A percentile compares a stretch with the other conserved stretches of the same genome.
Conservation (phyloP, 768 basidiomycete genomes). For the Lactifluus echinatus region DNA sequence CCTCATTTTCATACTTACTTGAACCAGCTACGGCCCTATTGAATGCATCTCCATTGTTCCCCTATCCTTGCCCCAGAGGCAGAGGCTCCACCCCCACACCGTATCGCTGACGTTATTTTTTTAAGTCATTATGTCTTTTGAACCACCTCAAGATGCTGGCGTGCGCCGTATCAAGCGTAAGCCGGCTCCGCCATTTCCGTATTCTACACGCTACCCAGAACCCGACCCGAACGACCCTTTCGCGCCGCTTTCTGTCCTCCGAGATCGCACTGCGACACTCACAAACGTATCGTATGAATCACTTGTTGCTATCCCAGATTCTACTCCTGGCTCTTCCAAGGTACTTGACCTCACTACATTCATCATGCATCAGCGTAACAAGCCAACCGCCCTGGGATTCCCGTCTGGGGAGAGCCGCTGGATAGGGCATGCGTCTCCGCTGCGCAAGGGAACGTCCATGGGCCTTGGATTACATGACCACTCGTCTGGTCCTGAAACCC, state of each 20-base stretch:
- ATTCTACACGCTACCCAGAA: constrained; percentile 48
- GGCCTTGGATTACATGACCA: constrained; percentile 6
- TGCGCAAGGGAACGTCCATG: constrained; percentile 16
- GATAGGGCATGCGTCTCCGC: constrained; percentile 4
- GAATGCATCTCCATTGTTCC: background rate
- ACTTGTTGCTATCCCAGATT: constrained; percentile 2
- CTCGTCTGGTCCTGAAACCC: background rate
- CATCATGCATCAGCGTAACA: constrained; percentile 5
- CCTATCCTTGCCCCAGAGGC: background rate
- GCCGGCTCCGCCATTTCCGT: constrained; percentile 45
- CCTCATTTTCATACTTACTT: constrained; percentile 14
- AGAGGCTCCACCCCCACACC: background rate
- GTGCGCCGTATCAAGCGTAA: constrained; percentile 39
- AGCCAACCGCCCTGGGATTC: background rate
- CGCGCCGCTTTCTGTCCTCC: constrained; percentile 56
- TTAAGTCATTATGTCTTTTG: constrained; percentile 1
- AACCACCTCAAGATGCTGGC: background rate
- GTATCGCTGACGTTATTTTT: constrained; percentile 2
- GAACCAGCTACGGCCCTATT: background rate
- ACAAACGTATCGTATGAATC: constrained; percentile 4
- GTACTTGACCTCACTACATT: constrained; percentile 14
- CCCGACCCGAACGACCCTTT: constrained; percentile 67
- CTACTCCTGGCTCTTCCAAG: background rate
- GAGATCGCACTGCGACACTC: constrained; percentile 34
- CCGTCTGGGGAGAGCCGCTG: constrained; percentile 8